Base-by-base conservation (phyloP, 148 eudicot genomes). In the Fallopia convolvulus region DNA sequence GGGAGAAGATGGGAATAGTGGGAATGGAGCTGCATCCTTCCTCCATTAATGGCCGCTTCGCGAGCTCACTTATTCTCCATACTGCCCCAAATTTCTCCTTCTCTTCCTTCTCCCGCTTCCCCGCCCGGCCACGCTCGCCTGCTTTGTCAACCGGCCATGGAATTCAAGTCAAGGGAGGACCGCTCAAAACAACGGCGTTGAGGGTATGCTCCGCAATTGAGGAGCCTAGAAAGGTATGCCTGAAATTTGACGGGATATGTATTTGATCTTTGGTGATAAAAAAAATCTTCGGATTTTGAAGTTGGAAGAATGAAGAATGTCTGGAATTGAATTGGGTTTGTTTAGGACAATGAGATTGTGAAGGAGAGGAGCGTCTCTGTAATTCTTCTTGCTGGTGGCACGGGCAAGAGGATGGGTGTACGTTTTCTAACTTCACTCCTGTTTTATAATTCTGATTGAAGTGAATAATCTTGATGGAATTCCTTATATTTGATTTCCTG, bases 361-460 rank as follows among this genome's bases (percentile, higher is more conserved):
- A 86, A 88, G 85, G 92, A 88, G 84, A 92, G 80, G 76, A 89
- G 97, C 76, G 97, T 92, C 8, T 92, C 97, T 30, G 96, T 92
- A 33, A 85, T 95, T 81, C 93, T 95, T 75, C 89, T 95, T 63
- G 99, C 97, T 80, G 97, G 97, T 80, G 99, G 99, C 46, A 89
- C 85, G 81, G 99, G 97, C 58, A 92, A 85, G 80, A 83, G 99
- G 80, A 92, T 95, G 97, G 99, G 97, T 14, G 97, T 92, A 88
- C 73, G 93, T 83, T 48, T 82, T 47, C 58, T 50, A 13, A 63
- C 63, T 21, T 17, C 11, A 76, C 21, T 79, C 5, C 32, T 58
- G 1, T 21, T 75, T 13, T 46, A 10, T 30, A 1, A 3, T 6
- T 17, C 47, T 42, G 8, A n/a, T 23, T 20, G 26, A 18, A 10